These are phyloP conservation scores for Hirschfeldia incana DNA, from an alignment of 345 rosid genomes.

Conservation along the genomic window DNA sequence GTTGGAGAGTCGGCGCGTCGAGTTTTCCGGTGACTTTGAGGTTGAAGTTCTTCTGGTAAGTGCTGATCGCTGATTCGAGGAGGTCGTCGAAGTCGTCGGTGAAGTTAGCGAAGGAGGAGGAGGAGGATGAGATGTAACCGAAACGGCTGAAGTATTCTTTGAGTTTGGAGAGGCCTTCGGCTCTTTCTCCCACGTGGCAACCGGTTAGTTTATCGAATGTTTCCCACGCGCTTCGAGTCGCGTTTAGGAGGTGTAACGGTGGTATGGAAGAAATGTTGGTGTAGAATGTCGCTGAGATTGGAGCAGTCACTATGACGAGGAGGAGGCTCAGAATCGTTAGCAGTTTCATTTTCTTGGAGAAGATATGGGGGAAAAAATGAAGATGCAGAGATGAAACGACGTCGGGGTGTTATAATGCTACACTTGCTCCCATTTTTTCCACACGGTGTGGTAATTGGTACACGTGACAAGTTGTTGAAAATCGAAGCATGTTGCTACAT, in stretches of 20 bases:
- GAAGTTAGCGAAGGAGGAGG: slow-evolving; percentile 24
- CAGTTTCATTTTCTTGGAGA: slow-evolving; percentile 12
- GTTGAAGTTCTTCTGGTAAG: slow-evolving; percentile 72
- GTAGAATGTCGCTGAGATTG: slow-evolving; percentile 37
- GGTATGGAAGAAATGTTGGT: slow-evolving; percentile 29
- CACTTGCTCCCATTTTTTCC: background rate
- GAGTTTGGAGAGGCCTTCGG: slow-evolving; percentile 61
- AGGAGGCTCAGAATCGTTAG: slow-evolving; percentile 2
- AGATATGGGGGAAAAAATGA: background rate
- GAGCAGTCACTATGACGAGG: slow-evolving; percentile 1
- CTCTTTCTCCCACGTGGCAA: slow-evolving; percentile 59
- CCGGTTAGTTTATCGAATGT: slow-evolving; percentile 59
- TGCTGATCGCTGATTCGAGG: slow-evolving; percentile 52
- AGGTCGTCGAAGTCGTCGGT: slow-evolving; percentile 65
- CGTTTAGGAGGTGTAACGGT: slow-evolving; percentile 32
- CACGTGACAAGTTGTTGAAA: slow-evolving; percentile 11
- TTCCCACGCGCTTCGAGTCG: slow-evolving; percentile 54
- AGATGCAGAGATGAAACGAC: slow-evolving; percentile 1
- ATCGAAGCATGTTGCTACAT: background rate
- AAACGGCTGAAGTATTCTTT: slow-evolving; percentile 73
- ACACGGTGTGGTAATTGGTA: slow-evolving; percentile 11
- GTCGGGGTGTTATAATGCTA: slow-evolving; percentile 6
- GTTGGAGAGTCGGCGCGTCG: slow-evolving; percentile 52
- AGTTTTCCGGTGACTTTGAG: slow-evolving; percentile 65
- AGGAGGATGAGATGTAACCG: slow-evolving; percentile 58